phyloP scores from a whole-genome alignment of 495 filamentous ascomycete species.

The Penicillium argentinense region DNA sequence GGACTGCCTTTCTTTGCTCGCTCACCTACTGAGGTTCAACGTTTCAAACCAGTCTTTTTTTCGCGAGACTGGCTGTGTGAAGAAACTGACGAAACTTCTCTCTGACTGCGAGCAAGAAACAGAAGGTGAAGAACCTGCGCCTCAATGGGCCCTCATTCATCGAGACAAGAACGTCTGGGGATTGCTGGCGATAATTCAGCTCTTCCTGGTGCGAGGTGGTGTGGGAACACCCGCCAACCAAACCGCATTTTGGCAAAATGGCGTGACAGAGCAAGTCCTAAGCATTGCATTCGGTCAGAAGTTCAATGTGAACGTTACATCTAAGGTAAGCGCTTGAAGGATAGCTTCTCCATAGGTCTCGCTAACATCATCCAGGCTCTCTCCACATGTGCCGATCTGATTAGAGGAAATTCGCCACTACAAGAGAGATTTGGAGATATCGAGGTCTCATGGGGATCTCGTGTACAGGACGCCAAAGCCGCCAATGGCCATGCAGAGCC shows the following conservation, averaged over 20 bases:
- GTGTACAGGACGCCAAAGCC: slow-evolving; percentile 22
- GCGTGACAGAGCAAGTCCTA: slow-evolving; percentile 77
- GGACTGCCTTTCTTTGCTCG: slow-evolving; percentile 90
- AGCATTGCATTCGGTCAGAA: slow-evolving; percentile 78
- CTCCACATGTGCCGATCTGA: slow-evolving; percentile 81
- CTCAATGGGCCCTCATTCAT: slow-evolving; percentile 72
- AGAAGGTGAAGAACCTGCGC: slow-evolving; percentile 58
- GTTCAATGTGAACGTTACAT: slow-evolving; percentile 73
- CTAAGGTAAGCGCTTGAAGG: slow-evolving; percentile 60
- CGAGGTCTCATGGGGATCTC: slow-evolving; percentile 42
- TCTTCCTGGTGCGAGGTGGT: slow-evolving; percentile 81
- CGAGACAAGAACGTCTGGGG: slow-evolving; percentile 92
- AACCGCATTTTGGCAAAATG: slow-evolving; percentile 76
- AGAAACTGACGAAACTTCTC: slow-evolving; percentile 69
- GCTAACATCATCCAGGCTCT: slow-evolving; percentile 58
- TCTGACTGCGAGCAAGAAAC: slow-evolving; percentile 58
- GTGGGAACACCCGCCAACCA: slow-evolving; percentile 82
- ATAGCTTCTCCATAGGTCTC: slow-evolving; percentile 9
- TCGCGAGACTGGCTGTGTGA: slow-evolving; percentile 82
- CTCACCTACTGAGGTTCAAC: slow-evolving; percentile 87
- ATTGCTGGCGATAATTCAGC: slow-evolving; percentile 75
- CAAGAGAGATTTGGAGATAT: slow-evolving; percentile 90
- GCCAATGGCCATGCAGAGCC: slow-evolving; percentile 48
- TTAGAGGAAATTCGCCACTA: slow-evolving; percentile 73
- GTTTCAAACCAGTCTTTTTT: slow-evolving; percentile 92